Conservation (phyloP, 2,329 filamentous ascomycete genomes). For the Aspergillus carbonarius region DNA sequence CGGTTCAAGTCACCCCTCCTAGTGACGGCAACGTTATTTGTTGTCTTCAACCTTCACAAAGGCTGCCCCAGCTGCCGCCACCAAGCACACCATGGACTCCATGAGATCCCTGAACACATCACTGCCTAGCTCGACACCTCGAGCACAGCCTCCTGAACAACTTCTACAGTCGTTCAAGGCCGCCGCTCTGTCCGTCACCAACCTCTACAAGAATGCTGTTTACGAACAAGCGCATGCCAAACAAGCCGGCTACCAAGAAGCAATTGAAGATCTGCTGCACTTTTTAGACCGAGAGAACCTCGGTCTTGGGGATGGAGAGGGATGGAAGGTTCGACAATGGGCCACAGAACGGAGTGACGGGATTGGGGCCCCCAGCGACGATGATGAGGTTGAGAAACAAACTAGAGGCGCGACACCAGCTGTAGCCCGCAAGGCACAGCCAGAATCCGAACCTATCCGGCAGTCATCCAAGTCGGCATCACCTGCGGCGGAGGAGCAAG, state of each 20-base stretch:
- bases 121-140: constrained; percentile 54
- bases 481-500: constrained; percentile 26
- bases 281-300: constrained; percentile 82
- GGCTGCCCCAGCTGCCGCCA: constrained; percentile 15
- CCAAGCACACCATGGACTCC: constrained; percentile 55
- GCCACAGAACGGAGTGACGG: constrained; percentile 50
- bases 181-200: constrained; percentile 90
- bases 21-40: constrained; percentile 9
- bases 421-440: constrained; percentile 32
- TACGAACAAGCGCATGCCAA: constrained; percentile 73
- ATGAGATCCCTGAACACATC: constrained; percentile 64
- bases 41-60: constrained; percentile 4
- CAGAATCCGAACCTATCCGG: constrained; percentile 26
- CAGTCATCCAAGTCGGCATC: constrained; percentile 33
- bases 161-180: constrained; percentile 88
- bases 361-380: constrained; percentile 41
- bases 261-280: constrained; percentile 80
- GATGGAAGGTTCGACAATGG: constrained; percentile 64
- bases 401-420: constrained; percentile 39
- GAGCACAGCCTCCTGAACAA: constrained; percentile 49
- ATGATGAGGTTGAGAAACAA: constrained; percentile 46
- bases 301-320: constrained; percentile 76
- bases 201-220: constrained; percentile 90
- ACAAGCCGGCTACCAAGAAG: constrained; percentile 86
- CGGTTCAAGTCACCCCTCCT: constrained; percentile 23